phyloP scores from a whole-genome alignment of 2,329 filamentous ascomycete species.

The Paramyrothecium roridum region DNA sequence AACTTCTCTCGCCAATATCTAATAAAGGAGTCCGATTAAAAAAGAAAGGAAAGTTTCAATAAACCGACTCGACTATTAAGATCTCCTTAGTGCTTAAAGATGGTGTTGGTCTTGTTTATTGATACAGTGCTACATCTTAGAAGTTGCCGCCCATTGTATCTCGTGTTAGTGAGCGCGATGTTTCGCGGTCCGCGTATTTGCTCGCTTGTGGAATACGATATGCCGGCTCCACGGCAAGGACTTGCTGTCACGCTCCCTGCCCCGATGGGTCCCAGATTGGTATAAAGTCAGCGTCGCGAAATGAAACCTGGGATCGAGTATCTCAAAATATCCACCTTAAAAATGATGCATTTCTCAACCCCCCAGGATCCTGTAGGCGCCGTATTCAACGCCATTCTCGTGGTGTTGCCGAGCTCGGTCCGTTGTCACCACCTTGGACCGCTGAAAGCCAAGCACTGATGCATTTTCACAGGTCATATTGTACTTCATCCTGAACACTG shows the following conservation, averaged over 20 bases:
- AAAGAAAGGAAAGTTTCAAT: too few relatives aligned
- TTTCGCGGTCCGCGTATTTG: too few relatives aligned
- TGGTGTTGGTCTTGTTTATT: too few relatives aligned
- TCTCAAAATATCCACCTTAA: background rate
- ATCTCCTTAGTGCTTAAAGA: too few relatives aligned
- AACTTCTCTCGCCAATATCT: too few relatives aligned
- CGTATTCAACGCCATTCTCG: background rate
- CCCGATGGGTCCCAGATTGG: background rate
- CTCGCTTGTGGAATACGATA: background rate
- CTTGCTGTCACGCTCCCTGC: background rate
- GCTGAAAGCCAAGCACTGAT: background rate
- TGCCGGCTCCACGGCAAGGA: background rate
- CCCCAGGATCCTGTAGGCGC: background rate
- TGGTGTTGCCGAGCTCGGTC: background rate
- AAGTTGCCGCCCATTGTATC: too few relatives aligned
- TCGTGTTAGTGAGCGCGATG: too few relatives aligned
- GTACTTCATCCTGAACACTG: background rate
- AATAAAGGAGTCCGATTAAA: too few relatives aligned
- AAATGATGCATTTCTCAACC: background rate
- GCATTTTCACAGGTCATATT: background rate
- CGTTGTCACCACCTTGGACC: background rate
- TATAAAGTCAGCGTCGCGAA: background rate
- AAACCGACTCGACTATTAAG: too few relatives aligned
- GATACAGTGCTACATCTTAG: too few relatives aligned
- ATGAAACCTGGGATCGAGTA: background rate